Base-by-base conservation (phyloP, 805 yeast genomes). In the Teunomyces kruisii region DNA sequence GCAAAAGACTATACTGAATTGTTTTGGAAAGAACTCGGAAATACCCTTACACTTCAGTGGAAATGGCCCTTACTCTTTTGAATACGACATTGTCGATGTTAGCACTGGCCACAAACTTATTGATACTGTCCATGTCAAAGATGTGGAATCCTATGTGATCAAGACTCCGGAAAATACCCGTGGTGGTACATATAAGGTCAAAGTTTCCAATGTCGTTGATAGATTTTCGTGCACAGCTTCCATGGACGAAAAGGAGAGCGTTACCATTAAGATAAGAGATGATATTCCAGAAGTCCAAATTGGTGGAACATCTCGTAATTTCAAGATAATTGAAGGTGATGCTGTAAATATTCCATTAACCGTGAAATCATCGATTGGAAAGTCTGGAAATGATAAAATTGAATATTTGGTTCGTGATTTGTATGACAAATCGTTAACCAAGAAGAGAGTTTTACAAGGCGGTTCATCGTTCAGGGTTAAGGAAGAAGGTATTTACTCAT, bases 161-260 rank as follows among this genome's bases (percentile, higher is more conserved):
- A 53, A 61, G 7, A 79, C 88, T 0, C 84, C 88, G 0, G 57
- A 65, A 1, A 74, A 87, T 43, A 61, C 62, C 2, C 65, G 70
- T 16, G 96, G 96, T 15, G 96, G 97, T 3, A 75, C 78, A n/a
- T 90, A 81, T 60, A 75, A 77, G 19, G 64, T 92, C 1, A 72
- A 81, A 1, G 59, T 94, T 49, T 74, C 79, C 2, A 76, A 87
- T 9, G 80, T 88, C 2, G 75, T 75, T 16, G 99, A 94, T 60
- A 75, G 79, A n/a, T 79, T 86, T 9, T 82, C 83, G 0, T 94
- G 99, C 66, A 74, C 76, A 15, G 92, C 88, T n/a, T 80, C 79
- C 9, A 66, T 87, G 45, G 77, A 80, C 38, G 80, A 78, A 14
- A 77, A 78, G 16, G 91, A 86, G 50, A 45, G 48, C 2, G 50